Percentiles rank a stretch among this genome's conserved stretches.
Conservation (phyloP, 306 rosid species). For the Vigna hirtella region DNA sequence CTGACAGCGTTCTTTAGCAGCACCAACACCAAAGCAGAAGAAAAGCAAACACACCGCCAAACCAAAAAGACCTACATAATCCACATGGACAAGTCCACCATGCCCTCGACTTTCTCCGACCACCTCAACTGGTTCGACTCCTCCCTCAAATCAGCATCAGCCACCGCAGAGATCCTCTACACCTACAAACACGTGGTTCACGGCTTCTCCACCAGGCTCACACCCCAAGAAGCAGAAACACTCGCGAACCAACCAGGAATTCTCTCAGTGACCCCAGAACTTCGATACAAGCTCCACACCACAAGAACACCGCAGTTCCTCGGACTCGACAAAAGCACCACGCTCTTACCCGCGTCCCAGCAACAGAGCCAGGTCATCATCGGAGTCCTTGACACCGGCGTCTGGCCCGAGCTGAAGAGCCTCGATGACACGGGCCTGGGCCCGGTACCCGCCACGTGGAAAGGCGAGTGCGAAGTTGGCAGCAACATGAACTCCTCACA, state of each 20-base stretch:
- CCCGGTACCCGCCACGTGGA: conserved; percentile 71
- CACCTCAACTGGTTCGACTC: conserved; percentile 78
- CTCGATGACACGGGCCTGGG: conserved; percentile 71
- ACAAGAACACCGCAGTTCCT: conserved; percentile 89
- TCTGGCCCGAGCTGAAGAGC: conserved; percentile 84
- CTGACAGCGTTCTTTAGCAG: conserved; percentile 20
- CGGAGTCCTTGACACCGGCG: conserved; percentile 86
- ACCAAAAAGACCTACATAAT: conserved; percentile 71
- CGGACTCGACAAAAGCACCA: conserved; percentile 58
- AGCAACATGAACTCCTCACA: conserved; percentile 65
- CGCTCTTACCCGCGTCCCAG: conserved; percentile 49
- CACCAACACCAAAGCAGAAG: conserved; percentile 45
- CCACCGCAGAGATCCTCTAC: conserved; percentile 77
- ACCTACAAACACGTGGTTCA: conserved; percentile 71
- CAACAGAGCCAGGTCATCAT: conserved; percentile 61
- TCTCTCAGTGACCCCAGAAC: conserved; percentile 68
- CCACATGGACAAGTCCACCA: conserved; percentile 81
- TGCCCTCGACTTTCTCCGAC: conserved; percentile 69
- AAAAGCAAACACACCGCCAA: conserved; percentile 36
- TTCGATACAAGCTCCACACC: conserved; percentile 80
- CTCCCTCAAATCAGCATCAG: conserved; percentile 75
- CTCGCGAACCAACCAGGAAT: conserved; percentile 70
- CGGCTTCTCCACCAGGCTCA: conserved; percentile 82
- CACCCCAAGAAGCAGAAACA: conserved; percentile 64
- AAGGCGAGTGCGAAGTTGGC: conserved; percentile 78